Conservation (phyloP, 1,139 yeast species). For the Pichia sp. region DNA sequence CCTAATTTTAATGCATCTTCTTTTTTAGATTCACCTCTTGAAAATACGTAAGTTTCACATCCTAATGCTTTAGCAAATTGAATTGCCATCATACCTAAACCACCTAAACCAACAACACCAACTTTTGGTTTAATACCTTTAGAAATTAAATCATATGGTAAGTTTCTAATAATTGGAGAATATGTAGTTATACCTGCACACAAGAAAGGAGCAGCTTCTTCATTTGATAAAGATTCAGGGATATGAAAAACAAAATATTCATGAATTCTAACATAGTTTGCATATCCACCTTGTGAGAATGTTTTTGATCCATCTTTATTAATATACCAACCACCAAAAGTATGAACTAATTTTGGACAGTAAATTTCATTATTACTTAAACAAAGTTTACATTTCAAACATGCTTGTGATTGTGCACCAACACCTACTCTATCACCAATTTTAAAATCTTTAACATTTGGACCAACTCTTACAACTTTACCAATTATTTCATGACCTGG, state of each 20-base stretch:
- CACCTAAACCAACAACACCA: conserved; percentile 56
- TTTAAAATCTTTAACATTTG: conserved; percentile 39
- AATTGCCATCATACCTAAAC: conserved; percentile 56
- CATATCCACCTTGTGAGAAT: conserved; percentile 54
- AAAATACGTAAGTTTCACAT: conserved; percentile 50
- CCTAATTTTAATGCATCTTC: conserved; percentile 49
- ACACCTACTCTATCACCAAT: conserved; percentile 59
- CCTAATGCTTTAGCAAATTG: conserved; percentile 54
- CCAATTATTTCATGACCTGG: conserved; percentile 48
- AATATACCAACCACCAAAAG: conserved; percentile 40
- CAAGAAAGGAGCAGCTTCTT: conserved; percentile 55
- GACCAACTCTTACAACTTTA: conserved; percentile 39
- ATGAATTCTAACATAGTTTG: conserved; percentile 50
- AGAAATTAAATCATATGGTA: conserved; percentile 15
- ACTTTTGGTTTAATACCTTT: conserved; percentile 39
- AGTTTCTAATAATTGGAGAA: conserved; percentile 46
- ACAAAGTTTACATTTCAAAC: conserved; percentile 46
- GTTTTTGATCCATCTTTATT: conserved; percentile 31
- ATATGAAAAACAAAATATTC: conserved; percentile 50
- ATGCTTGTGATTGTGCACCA: conserved; percentile 49
- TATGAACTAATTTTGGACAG: conserved; percentile 38
- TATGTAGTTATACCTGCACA: conserved; percentile 65
- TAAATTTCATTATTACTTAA: conserved; percentile 42
- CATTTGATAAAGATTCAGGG: conserved; percentile 46
- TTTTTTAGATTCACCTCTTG: conserved; percentile 43